Evolutionary conservation across 768 basidiomycete species (phyloP), one percentile per base, ranked within the genome.

Genomic region (Dendrothele bispora): DNA sequence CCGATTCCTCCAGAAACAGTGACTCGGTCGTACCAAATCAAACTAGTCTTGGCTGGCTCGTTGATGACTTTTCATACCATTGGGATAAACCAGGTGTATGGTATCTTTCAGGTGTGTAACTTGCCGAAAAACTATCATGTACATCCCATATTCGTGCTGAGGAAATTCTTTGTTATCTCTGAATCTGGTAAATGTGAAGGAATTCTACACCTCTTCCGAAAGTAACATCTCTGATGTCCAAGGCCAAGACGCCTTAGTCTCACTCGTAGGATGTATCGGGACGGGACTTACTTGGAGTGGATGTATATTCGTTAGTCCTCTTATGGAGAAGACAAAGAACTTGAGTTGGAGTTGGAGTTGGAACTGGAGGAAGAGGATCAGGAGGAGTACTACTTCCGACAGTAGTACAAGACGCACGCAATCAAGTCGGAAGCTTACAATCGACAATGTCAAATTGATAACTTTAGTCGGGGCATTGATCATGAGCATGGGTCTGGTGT

Each of bases 211-310:
- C 1, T 75, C 73, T 2, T 36, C 59, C 1, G 51, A 57, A 15
- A 68, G 59, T 27, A 67, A 63, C 32, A 69, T 76, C 17, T 26
- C 47, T 1, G 70, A 65, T 30, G 70, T 64, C 5, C 50, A 56
- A 42, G 68, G 61, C 0, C 67, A 68, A 35, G 72, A 75, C 44
- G 69, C 73, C 5, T 49, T 73, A 5, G 67, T 73, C 1, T 67
- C 73, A 1, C 60, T 74, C 4, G 65, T 74, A 2, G 73, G 74
- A 0, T 73, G 71, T 3, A 66, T 75, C 17, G 74, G 71, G 1
- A 66, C 68, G 24, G 71, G 74, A 2, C 58, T 76, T 20, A 74
- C 72, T 0, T 76, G 74, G 74, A 72, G 72, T 48, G 74, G 74
- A 17, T 64, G 71, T 40, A 69, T 76, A 42, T 69, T 71, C 47